A percentile compares a stretch with the other conserved stretches of the same genome.
Conservation (phyloP, 768 basidiomycete species). For the Mycena filopes region DNA sequence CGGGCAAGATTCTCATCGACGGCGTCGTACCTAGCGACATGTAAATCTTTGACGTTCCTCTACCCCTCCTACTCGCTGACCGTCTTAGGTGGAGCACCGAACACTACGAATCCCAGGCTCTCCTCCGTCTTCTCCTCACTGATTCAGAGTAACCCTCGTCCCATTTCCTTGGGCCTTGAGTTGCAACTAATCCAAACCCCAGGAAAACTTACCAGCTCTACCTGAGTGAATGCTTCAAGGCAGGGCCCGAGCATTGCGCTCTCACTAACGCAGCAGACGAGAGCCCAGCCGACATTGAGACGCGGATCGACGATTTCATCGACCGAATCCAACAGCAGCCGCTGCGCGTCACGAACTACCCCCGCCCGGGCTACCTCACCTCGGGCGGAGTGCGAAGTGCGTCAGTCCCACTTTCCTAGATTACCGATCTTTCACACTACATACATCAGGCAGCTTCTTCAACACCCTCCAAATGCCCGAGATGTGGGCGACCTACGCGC, state of each 20-base stretch:
- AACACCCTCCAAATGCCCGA: constrained; percentile 24
- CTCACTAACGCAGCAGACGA: constrained; percentile 8
- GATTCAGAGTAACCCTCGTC: constrained; percentile 24
- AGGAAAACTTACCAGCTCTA: constrained; percentile 32
- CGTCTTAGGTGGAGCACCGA: constrained; percentile 27
- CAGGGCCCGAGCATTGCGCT: constrained; percentile 18
- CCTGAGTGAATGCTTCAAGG: constrained; percentile 29
- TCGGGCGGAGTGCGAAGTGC: constrained; percentile 30
- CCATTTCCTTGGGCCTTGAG: too few species aligned
- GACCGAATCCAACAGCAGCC: constrained; percentile 25
- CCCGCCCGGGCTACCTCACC: constrained; percentile 29
- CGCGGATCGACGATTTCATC: constrained; percentile 29
- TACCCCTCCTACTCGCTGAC: too few species aligned
- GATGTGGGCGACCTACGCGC: background rate
- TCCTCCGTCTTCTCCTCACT: constrained; percentile 25
- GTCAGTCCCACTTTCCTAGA: background rate
- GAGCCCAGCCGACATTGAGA: constrained; percentile 15
- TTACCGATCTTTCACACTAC: background rate
- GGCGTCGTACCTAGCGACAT: constrained; percentile 29
- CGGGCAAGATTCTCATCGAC: constrained; percentile 30
- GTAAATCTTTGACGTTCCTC: background rate
- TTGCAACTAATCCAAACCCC: too few species aligned
- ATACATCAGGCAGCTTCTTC: constrained; percentile 17
- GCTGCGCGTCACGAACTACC: constrained; percentile 21
- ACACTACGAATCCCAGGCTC: constrained; percentile 27